These are phyloP conservation scores for Coffea canephora DNA, from an alignment of 257 asterid species.

Conservation along the genomic window DNA sequence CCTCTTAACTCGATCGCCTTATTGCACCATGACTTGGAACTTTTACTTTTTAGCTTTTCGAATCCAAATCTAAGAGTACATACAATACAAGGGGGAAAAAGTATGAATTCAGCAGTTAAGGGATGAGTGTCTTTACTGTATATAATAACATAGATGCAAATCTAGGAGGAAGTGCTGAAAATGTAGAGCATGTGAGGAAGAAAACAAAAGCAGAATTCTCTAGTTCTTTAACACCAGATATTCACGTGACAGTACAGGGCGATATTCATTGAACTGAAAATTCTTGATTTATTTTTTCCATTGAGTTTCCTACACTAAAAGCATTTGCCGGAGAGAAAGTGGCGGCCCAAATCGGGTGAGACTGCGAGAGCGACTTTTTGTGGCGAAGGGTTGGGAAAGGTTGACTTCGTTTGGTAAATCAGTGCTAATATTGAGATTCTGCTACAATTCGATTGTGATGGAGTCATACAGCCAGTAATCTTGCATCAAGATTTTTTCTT, in stretches of 20 bases:
- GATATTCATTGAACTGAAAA: slow-evolving; percentile 38
- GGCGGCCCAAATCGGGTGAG: neutral
- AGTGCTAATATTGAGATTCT: too few species aligned
- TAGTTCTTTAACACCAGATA: slow-evolving; percentile 16
- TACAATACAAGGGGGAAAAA: neutral
- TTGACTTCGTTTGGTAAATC: too few species aligned
- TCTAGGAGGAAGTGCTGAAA: slow-evolving; percentile 13
- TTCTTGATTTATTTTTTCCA: neutral
- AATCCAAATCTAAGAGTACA: neutral
- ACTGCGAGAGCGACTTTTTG: too few species aligned
- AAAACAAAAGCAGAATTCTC: slow-evolving; percentile 25
- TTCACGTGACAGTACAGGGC: slow-evolving; percentile 49
- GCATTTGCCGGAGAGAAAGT: neutral
- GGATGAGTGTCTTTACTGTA: neutral
- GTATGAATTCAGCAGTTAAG: neutral
- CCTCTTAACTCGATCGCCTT: neutral
- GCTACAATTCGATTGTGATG: too few species aligned
- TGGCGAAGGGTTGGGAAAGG: too few species aligned
- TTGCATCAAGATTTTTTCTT: neutral
- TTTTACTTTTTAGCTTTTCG: neutral
- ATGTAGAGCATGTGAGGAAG: slow-evolving; percentile 50
- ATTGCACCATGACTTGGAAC: neutral
- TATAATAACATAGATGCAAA: slow-evolving; percentile 6
- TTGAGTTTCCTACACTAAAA: neutral
- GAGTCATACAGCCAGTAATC: neutral